These are phyloP conservation scores for Starmerella gropengiesseri DNA, from an alignment of 805 yeast genomes.

Conservation along the genomic window DNA sequence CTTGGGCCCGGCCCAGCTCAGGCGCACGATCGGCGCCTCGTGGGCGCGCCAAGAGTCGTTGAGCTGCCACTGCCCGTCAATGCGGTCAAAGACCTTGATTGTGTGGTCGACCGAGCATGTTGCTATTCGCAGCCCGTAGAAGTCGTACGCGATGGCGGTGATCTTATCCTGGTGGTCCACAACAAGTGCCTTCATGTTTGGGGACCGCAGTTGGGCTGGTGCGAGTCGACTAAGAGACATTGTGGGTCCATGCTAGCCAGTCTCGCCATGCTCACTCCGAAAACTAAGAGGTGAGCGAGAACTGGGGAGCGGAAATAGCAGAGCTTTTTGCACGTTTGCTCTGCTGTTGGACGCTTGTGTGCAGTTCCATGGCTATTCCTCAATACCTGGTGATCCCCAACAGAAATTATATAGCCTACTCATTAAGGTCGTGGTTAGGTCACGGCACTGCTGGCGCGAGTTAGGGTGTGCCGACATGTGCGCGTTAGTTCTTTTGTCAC, in stretches of 20 bases:
- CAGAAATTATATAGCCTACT: too few species aligned
- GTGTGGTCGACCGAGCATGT: constrained; percentile 94
- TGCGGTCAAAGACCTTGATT: constrained; percentile 71
- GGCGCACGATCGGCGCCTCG: constrained; percentile 70
- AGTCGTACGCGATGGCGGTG: constrained; percentile 79
- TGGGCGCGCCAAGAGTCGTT: constrained; percentile 94
- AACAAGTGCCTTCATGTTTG: constrained; percentile 48
- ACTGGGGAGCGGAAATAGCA: not conserved
- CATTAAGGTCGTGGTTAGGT: too few species aligned
- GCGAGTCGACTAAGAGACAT: constrained; percentile 6
- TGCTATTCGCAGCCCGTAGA: constrained; percentile 84
- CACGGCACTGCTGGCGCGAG: too few species aligned
- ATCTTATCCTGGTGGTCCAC: constrained; percentile 91
- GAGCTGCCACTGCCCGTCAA: constrained; percentile 59
- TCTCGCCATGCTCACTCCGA: too few species aligned
- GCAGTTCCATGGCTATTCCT: too few species aligned
- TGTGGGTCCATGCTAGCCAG: too few species aligned
- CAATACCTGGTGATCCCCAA: too few species aligned
- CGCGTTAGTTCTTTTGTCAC: too few species aligned
- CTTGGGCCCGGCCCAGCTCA: constrained; percentile 92
- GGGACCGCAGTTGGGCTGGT: not conserved
- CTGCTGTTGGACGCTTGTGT: too few species aligned
- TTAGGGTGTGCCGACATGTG: too few species aligned
- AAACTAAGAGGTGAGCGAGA: too few species aligned
- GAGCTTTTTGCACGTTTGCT: too few species aligned